Conservation (phyloP, 2,329 filamentous ascomycete genomes). For the Catunica adiposa region DNA sequence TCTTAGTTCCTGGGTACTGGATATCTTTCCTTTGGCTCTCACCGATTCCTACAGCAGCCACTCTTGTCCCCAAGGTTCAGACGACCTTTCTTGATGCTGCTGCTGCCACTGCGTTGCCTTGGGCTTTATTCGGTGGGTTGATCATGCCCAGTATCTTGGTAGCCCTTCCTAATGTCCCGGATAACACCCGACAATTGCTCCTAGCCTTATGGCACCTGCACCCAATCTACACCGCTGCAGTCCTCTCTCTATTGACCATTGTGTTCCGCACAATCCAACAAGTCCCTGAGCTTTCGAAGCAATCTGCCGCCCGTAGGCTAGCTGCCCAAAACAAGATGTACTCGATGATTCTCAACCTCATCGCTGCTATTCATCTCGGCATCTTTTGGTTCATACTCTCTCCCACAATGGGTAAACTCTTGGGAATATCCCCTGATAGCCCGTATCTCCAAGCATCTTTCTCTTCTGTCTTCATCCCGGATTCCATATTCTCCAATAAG, state of each 20-base stretch:
- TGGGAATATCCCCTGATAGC: no score
- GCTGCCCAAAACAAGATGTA: conserved; percentile 14
- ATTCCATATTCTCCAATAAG: conserved; percentile 8
- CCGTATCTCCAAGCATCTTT: no score
- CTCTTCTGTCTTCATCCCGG: conserved; percentile 15
- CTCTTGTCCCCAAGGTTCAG: conserved; percentile 7
- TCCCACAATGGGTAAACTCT: conserved; percentile 5
- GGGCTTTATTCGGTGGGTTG: conserved; percentile 15
- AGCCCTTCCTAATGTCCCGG: conserved; percentile 14
- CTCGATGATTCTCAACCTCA: conserved; percentile 6
- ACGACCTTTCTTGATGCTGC: conserved; percentile 7
- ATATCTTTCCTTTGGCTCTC: conserved; percentile 17
- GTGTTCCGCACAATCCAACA: background rate
- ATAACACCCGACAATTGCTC: conserved; percentile 14
- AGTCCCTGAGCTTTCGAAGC: background rate
- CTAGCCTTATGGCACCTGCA: conserved; percentile 18
- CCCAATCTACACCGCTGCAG: conserved; percentile 15
- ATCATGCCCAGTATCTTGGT: conserved; percentile 16
- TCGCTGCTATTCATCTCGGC: conserved; percentile 7
- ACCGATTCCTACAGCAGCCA: conserved; percentile 9
- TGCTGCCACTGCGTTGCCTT: conserved; percentile 15
- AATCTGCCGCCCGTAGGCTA: background rate
- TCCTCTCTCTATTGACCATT: conserved; percentile 12
- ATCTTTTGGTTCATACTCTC: conserved; percentile 11
- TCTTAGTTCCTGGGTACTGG: conserved; percentile 17